phyloP scores from a whole-genome alignment of 495 filamentous ascomycete genomes.

The Aspergillus nanangensis region DNA sequence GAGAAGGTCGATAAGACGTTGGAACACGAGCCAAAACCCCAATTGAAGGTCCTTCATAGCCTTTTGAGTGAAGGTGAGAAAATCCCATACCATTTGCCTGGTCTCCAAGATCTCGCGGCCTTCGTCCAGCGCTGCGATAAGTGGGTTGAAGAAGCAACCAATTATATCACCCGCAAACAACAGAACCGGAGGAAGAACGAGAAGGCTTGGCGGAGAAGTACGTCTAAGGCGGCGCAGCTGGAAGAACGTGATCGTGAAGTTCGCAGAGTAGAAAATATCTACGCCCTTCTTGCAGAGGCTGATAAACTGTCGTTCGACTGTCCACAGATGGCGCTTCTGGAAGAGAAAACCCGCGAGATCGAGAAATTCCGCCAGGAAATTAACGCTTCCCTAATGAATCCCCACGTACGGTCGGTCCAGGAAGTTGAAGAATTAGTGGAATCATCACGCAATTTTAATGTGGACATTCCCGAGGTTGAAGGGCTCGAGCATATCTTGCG shows the following conservation, averaged over 20 bases:
- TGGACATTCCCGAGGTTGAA: constrained; percentile 92
- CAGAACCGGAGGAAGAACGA: constrained; percentile 98
- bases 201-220: constrained; percentile 79
- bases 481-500: constrained; percentile 73
- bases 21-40: constrained; percentile 75
- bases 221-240: constrained; percentile 71
- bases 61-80: constrained; percentile 93
- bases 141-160: constrained; percentile 96
- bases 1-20: constrained; percentile 84
- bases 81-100: constrained; percentile 88
- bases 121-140: constrained; percentile 96
- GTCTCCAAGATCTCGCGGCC: constrained; percentile 72
- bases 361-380: constrained; percentile 80
- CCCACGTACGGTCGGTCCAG: constrained; percentile 55
- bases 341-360: constrained; percentile 85
- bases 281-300: constrained; percentile 76
- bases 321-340: constrained; percentile 82
- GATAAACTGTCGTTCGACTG: constrained; percentile 92
- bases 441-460: constrained; percentile 80
- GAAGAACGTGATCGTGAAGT: constrained; percentile 87
- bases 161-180: constrained; percentile 96
- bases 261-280: constrained; percentile 86
- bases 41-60: constrained; percentile 78
- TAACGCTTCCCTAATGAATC: constrained; percentile 59
- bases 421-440: constrained; percentile 90